Percentiles rank a stretch among this genome's conserved stretches.
Conservation (phyloP, 805 yeast species). For the Naumovozyma castellii region DNA sequence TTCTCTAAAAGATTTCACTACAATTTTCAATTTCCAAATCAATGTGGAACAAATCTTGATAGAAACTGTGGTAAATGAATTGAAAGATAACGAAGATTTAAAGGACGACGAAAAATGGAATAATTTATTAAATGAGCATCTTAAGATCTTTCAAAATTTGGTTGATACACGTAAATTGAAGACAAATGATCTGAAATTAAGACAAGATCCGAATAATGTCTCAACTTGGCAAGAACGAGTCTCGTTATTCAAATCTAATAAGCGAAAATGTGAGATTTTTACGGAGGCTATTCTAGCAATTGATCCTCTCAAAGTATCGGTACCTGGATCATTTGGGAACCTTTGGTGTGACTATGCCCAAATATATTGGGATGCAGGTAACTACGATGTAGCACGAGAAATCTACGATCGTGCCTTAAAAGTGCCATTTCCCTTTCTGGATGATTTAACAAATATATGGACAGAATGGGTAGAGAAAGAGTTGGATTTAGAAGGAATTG, state of each 20-base stretch:
- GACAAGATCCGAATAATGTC: conserved; percentile 53
- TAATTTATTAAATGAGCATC: conserved; percentile 33
- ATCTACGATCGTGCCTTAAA: conserved; percentile 56
- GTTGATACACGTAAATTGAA: conserved; percentile 48
- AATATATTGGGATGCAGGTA: conserved; percentile 48
- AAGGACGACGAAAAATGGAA: conserved; percentile 19
- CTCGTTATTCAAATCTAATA: conserved; percentile 33
- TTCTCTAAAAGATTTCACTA: conserved; percentile 53
- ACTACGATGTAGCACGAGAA: conserved; percentile 49
- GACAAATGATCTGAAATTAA: conserved; percentile 56
- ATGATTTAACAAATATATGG: conserved; percentile 63
- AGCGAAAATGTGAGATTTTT: conserved; percentile 38
- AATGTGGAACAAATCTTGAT: conserved; percentile 36
- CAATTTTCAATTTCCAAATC: conserved; percentile 51
- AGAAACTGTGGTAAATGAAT: conserved; percentile 5
- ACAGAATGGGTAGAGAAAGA: conserved; percentile 69
- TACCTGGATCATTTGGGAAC: conserved; percentile 38
- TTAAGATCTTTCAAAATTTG: conserved; percentile 44
- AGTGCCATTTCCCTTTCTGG: conserved; percentile 54
- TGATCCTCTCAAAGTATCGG: conserved; percentile 43
- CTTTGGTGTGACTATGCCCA: conserved; percentile 67
- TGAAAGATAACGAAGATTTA: conserved; percentile 10
- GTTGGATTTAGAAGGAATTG: conserved; percentile 44
- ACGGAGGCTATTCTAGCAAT: conserved; percentile 58
- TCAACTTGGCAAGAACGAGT: conserved; percentile 63